Base-by-base conservation (phyloP, 2,329 filamentous ascomycete genomes). In the Fusarium oxysporum region DNA sequence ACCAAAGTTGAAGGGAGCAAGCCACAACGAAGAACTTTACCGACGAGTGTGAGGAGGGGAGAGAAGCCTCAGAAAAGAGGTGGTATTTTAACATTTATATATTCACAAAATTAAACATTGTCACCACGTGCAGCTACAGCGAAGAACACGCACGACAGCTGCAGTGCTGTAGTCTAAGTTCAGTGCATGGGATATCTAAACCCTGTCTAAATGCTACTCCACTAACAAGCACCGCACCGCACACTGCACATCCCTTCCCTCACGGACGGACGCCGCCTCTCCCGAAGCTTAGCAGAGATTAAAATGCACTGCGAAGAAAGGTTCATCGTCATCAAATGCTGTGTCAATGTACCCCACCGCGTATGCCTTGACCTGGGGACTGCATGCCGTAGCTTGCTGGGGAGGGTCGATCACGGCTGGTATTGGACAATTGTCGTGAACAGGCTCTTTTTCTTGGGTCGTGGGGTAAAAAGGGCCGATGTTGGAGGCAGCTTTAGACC, bases 401-500 rank as follows among this genome's bases (percentile, higher is more conserved):
- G 50, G 68, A 71, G 69, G 68, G 68, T 65, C 44, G 58, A 54
- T 50, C 59, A 40, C 16, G 17, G 6, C 23, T 43, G 33, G 45
- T 43, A 72, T 68, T 72, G 70, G 70, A 69, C 58, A 64, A 59
- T 60, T 54, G n/a, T 19, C 11, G 37, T 37, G n/a, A 35, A 47
- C 51, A 58, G 25, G 45, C 30, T 65, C 71, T 51, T 1, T 17
- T 35, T 35, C 48, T 62, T 64, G 62, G 45, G 44, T 61, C 71
- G 50, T 68, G 71, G 71, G 71, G 71, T 70, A 74, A 74, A 74
- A 74, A 74, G 71, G 71, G 71, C 71, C 71, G 71, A 74, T 72
- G 65, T 40, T 68, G 23, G 38, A 48, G 23, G 32, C 23, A 55
- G 47, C 47, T 56, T 51, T 35, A 57, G 43, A 35, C 44, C 48